phyloP scores from a whole-genome alignment of 129 eudicot genomes.

The Centella asiatica region DNA sequence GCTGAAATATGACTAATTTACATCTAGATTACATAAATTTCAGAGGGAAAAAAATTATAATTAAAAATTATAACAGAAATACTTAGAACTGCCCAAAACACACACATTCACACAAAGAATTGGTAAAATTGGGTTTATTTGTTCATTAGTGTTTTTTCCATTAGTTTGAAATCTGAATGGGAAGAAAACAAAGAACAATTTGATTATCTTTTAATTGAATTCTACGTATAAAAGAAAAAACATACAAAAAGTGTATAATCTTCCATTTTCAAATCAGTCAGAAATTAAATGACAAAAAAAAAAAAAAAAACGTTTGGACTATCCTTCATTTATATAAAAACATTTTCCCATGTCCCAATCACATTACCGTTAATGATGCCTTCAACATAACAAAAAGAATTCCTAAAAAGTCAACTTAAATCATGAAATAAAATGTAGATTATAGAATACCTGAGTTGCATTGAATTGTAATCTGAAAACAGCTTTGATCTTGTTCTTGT shows the following conservation, averaged over 20 bases:
- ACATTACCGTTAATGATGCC: background rate
- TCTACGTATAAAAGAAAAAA: too few relatives aligned
- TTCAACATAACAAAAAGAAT: background rate
- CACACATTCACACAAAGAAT: background rate
- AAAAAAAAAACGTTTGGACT: too few relatives aligned
- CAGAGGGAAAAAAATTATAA: background rate
- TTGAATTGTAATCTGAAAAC: conserved; percentile 75
- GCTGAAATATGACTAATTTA: background rate
- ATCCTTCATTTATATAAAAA: too few relatives aligned
- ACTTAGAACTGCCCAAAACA: background rate
- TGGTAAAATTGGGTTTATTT: background rate
- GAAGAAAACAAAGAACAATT: background rate
- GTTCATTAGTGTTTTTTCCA: background rate
- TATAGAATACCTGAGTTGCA: conserved; percentile 67
- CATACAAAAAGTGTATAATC: too few relatives aligned
- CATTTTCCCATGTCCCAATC: background rate
- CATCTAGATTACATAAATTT: too few relatives aligned
- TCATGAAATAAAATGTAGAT: background rate
- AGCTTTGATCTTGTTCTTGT: conserved; percentile 84
- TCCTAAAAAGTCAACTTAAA: background rate
- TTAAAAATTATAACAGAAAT: background rate
- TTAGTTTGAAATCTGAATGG: background rate
- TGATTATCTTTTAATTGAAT: background rate
- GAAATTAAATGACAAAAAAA: too few relatives aligned
- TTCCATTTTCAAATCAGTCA: too few relatives aligned